Evolutionary conservation across 768 basidiomycete species (phyloP).

Genomic region (Coprinellus micaceus): DNA sequence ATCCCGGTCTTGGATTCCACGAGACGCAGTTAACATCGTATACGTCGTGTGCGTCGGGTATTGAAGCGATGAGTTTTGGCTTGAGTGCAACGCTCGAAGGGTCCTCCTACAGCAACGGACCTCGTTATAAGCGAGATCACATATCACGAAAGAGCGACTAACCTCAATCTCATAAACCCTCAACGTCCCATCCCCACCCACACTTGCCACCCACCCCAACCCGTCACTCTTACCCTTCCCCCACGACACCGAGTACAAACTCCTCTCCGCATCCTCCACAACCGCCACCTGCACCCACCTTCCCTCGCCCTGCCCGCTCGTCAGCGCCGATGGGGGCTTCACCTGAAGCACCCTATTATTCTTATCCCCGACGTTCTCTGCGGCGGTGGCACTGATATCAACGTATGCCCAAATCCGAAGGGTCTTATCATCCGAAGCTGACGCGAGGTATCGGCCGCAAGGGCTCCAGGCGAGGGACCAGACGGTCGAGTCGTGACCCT

Average conservation of each 20-base stretch:
- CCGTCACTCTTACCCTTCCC: slow-evolving; percentile 25
- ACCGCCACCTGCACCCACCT: slow-evolving; percentile 10
- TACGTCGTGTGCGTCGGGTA: slow-evolving; percentile 72
- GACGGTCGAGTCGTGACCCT: slow-evolving; percentile 83
- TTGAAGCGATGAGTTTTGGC: slow-evolving; percentile 51
- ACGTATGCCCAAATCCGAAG: slow-evolving; percentile 68
- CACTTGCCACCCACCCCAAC: slow-evolving; percentile 82
- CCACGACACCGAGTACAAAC: slow-evolving; percentile 83
- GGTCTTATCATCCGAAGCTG: slow-evolving; percentile 80
- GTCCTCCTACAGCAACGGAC: slow-evolving; percentile 7
- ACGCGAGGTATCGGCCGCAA: slow-evolving; percentile 75
- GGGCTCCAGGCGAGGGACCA: slow-evolving; percentile 88
- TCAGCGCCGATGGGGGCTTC: slow-evolving; percentile 59
- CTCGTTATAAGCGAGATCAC: slow-evolving; percentile 23
- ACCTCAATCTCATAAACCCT: slow-evolving; percentile 78
- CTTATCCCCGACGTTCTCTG: not conserved
- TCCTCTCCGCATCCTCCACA: slow-evolving; percentile 56
- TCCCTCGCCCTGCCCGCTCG: slow-evolving; percentile 34
- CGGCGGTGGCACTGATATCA: not conserved
- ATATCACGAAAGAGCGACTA: too few species aligned
- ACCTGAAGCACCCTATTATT: slow-evolving; percentile 51
- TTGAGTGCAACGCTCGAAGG: slow-evolving; percentile 14
- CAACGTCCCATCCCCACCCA: slow-evolving; percentile 82
- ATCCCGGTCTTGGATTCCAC: slow-evolving; percentile 75
- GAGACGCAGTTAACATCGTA: slow-evolving; percentile 80